Percentiles rank a stretch among this genome's conserved stretches.
These are phyloP conservation scores for Ophiostoma ulmi DNA, from an alignment of 2,329 filamentous ascomycete species.

Conservation along the genomic window DNA sequence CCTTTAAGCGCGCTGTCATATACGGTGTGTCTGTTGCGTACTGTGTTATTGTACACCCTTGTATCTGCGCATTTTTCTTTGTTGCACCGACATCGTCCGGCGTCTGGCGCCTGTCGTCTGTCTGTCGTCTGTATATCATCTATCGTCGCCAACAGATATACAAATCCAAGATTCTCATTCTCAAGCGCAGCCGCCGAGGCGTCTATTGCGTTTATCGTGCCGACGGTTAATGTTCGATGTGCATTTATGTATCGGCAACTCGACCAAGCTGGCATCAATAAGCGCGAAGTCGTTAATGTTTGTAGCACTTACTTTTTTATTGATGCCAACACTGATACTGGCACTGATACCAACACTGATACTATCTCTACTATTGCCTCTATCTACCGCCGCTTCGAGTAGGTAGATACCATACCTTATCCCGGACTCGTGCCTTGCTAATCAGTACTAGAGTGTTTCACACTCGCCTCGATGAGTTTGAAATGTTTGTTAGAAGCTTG, in stretches of 20 bases:
- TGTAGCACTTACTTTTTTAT: no score
- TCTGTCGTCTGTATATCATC: no score
- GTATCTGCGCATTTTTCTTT: not conserved
- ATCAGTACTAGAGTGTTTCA: not conserved
- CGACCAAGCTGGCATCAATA: not conserved
- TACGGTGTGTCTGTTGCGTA: not conserved
- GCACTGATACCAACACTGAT: not conserved
- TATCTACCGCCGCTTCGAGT: not conserved
- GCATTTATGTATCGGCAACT: not conserved
- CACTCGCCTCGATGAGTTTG: not conserved
- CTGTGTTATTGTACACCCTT: not conserved
- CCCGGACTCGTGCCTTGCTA: not conserved
- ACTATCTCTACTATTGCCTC: not conserved
- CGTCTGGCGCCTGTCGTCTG: not conserved
- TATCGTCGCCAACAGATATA: not conserved
- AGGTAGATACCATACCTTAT: not conserved
- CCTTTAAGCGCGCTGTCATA: conserved; percentile 4
- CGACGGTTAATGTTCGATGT: not conserved
- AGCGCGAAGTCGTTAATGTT: not conserved
- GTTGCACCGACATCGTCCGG: not conserved
- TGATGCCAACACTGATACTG: not conserved
- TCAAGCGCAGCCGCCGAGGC: conserved; percentile 7
- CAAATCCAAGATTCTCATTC: not conserved
- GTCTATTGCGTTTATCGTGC: conserved; percentile 11
- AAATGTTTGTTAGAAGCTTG: not conserved